Percentiles rank a stretch among this genome's conserved stretches.
Conservation (phyloP, 169 alveolate species). For the Plasmodium adleri region DNA sequence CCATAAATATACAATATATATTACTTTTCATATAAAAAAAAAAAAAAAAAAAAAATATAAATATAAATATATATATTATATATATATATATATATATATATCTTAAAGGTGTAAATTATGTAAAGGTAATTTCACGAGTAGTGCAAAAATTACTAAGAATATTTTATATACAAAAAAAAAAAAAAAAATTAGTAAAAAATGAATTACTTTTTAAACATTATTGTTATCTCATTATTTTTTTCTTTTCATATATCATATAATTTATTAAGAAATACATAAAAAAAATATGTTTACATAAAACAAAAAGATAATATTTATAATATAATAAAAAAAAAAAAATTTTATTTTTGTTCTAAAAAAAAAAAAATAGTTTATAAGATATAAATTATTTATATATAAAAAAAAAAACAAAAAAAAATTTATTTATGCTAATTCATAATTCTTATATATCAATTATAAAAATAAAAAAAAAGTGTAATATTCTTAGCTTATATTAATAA, state of each 20-base stretch:
- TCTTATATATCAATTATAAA: background rate
- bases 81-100: conserved; percentile 4
- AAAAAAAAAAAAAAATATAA: background rate
- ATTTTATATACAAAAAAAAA: conserved; percentile 2
- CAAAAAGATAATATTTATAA: background rate
- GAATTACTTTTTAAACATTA: background rate
- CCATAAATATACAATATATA: no score
- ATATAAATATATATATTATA: conserved; percentile 12
- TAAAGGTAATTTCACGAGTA: background rate
- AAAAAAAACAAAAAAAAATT: background rate
- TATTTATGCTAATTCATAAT: background rate
- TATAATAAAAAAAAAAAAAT: background rate
- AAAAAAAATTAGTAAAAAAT: background rate
- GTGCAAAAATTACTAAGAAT: conserved; percentile 27
- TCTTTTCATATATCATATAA: background rate
- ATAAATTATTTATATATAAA: background rate
- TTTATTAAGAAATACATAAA: background rate
- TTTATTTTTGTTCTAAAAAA: no score
- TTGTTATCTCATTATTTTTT: background rate
- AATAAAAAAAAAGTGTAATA: conserved; percentile 7
- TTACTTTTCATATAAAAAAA: background rate
- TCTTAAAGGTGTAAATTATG: background rate
- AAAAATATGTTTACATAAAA: conserved; percentile 12
- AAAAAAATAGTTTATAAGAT: background rate
- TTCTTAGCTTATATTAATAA: conserved; percentile 10